phyloP scores from a whole-genome alignment of 1,284 basidiomycete species.

The Austroboletus niveus region DNA sequence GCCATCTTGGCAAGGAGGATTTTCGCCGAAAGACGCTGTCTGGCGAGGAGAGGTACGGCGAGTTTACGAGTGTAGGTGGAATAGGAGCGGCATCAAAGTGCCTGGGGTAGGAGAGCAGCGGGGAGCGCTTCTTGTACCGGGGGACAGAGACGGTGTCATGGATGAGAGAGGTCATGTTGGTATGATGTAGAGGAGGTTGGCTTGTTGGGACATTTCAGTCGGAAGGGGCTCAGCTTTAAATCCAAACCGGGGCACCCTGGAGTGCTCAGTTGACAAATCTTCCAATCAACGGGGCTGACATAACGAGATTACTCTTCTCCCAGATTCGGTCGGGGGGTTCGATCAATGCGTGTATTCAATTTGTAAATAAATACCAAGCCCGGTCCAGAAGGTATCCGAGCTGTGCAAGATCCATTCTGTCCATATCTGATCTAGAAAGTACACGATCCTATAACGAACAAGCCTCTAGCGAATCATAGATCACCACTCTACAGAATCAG shows the following conservation, averaged over 20 bases:
- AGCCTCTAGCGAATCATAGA: conserved; percentile 19
- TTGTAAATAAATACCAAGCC: conserved; percentile 16
- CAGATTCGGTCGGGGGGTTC: conserved; percentile 15
- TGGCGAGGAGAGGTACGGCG: conserved; percentile 50
- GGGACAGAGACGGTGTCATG: conserved; percentile 12
- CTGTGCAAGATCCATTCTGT: conserved; percentile 15
- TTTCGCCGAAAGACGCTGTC: conserved; percentile 46
- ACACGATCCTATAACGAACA: conserved; percentile 18
- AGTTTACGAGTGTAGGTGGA: conserved; percentile 54
- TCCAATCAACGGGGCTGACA: conserved; percentile 22
- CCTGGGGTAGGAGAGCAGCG: conserved; percentile 11
- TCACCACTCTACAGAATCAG: conserved; percentile 17
- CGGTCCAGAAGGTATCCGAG: conserved; percentile 23
- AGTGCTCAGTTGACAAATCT: conserved; percentile 26
- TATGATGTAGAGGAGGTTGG: neutral
- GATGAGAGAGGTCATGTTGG: conserved; percentile 18
- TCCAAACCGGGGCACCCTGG: neutral
- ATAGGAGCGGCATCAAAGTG: conserved; percentile 40
- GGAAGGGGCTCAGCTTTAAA: conserved; percentile 18
- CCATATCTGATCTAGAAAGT: conserved; percentile 10
- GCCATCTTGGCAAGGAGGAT: conserved; percentile 32
- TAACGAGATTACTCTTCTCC: conserved; percentile 16
- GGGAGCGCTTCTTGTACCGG: conserved; percentile 17
- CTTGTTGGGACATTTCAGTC: neutral
- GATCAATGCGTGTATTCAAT: conserved; percentile 22